Evolutionary conservation across 257 asterid genomes (phyloP).

Genomic region (Osmanthus fragrans): DNA sequence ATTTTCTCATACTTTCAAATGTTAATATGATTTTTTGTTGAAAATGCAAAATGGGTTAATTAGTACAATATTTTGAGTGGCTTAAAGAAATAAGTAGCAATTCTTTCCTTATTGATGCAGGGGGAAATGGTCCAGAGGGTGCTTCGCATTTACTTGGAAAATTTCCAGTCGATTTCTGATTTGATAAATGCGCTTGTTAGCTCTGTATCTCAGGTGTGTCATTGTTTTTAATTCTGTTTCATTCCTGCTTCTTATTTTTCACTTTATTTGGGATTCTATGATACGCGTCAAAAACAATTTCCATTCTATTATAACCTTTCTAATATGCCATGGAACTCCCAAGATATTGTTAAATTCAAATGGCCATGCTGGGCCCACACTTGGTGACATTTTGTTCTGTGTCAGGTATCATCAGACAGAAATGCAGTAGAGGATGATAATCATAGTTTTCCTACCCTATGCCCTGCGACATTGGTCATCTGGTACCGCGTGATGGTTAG

Average conservation of each 20-base stretch:
- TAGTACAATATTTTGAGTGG: constrained; percentile 13
- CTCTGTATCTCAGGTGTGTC: constrained; percentile 69
- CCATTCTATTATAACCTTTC: constrained; percentile 7
- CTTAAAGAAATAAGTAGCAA: constrained; percentile 11
- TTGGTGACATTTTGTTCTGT: constrained; percentile 24
- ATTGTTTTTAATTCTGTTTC: constrained; percentile 16
- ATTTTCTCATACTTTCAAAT: constrained; percentile 20
- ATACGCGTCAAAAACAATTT: constrained; percentile 9
- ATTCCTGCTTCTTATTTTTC: not conserved
- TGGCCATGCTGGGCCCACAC: constrained; percentile 18
- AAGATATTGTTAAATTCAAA: not conserved
- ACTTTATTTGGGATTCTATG: not conserved
- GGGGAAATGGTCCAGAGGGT: constrained; percentile 80
- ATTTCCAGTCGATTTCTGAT: constrained; percentile 62
- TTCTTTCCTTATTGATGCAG: constrained; percentile 44
- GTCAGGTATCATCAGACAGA: constrained; percentile 52
- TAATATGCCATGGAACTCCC: constrained; percentile 5
- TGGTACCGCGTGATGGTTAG: constrained; percentile 88
- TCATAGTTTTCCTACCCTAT: constrained; percentile 58
- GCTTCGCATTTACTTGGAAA: constrained; percentile 71
- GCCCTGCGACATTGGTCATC: constrained; percentile 62
- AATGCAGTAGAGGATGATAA: constrained; percentile 46
- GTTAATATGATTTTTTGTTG: constrained; percentile 13
- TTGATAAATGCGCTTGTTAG: constrained; percentile 70
- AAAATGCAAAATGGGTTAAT: constrained; percentile 6